Evolutionary conservation across 768 basidiomycete genomes (phyloP).

Genomic region (Russula olivacea): DNA sequence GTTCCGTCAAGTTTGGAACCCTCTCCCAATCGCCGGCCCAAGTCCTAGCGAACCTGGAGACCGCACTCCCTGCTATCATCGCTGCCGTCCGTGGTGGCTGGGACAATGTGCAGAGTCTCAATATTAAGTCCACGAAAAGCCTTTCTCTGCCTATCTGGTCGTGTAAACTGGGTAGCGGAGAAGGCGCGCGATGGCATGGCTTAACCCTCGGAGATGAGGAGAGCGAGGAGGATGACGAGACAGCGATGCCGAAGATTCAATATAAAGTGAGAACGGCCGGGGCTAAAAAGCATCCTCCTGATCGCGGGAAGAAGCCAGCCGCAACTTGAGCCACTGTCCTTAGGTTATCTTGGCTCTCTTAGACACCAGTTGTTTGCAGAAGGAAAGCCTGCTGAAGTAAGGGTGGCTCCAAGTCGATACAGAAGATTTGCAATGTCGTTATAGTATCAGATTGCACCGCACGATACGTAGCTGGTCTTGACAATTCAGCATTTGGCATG

Average conservation of each 20-base stretch:
- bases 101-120: conserved; percentile 84
- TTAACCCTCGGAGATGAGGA: conserved; percentile 32
- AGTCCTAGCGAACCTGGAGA: conserved; percentile 69
- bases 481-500: too few relatives aligned
- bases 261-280: neutral
- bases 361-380: too few relatives aligned
- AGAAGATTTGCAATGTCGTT: neutral
- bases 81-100: conserved; percentile 71
- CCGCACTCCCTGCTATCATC: conserved; percentile 70
- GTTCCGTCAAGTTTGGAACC: conserved; percentile 78
- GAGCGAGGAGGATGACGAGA: conserved; percentile 17
- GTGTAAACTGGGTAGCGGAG: conserved; percentile 57
- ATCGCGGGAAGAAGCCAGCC: conserved; percentile 32
- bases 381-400: too few relatives aligned
- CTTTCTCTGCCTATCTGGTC: conserved; percentile 89
- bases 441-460: too few relatives aligned
- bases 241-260: neutral
- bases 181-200: conserved; percentile 57
- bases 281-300: conserved; percentile 7
- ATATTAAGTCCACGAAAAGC: conserved; percentile 85
- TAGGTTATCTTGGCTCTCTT: too few relatives aligned
- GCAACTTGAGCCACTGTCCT: too few relatives aligned
- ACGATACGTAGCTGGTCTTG: too few relatives aligned
- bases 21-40: conserved; percentile 69
- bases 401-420: too few relatives aligned